Base-by-base conservation (phyloP, 441 rosid genomes). In the Hura crepitans region DNA sequence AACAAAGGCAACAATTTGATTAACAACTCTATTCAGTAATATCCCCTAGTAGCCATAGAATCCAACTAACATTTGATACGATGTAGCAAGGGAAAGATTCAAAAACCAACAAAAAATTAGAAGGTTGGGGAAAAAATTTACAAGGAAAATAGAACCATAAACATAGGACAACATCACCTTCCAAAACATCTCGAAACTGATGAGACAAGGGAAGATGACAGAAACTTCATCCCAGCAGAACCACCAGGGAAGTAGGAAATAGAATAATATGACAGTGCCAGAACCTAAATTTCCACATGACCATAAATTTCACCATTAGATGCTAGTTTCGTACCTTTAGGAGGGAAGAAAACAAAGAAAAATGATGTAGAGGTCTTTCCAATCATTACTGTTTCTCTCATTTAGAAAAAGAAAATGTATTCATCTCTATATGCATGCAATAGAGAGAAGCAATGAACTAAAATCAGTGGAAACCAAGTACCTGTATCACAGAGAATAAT, bases 231-330 rank as follows among this genome's bases (percentile, higher is more conserved):
- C 28, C 93, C 89, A 46, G 85, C 31, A 49, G 91, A 85, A 59
- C 94, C 89, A 49, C 94, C 91, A 0, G 88, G 89, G 70, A 88
- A 88, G 84, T 84, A 88, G 50, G 94, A 88, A 31, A 86, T 70
- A 10, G 75, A 81, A 65, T 88, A 86, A 77, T 85, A 86, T 39
- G 81, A 70, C 3, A 86, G 83, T 0, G 86, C 80, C 62, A 88
- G 68, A 43, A 86, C 89, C 91, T 88, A 31, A 74, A 56, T 37
- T 47, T 37, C 46, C 31, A 47, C 18, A 11, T 1, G 57, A 56
- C 60, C 43, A 65, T 20, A 42, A 22, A 31, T 23, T 20, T 46
- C n/a, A 22, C 25, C 53, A 39, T 14, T 31, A 28, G 14, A 68
- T 33, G 56, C 62, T 27, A 11, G 10, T 61, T 39, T 15, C 2